A percentile compares a stretch with the other conserved stretches of the same genome.
Conservation (phyloP, 2,329 filamentous ascomycete species). For the Rhinocladiella mackenziei region DNA sequence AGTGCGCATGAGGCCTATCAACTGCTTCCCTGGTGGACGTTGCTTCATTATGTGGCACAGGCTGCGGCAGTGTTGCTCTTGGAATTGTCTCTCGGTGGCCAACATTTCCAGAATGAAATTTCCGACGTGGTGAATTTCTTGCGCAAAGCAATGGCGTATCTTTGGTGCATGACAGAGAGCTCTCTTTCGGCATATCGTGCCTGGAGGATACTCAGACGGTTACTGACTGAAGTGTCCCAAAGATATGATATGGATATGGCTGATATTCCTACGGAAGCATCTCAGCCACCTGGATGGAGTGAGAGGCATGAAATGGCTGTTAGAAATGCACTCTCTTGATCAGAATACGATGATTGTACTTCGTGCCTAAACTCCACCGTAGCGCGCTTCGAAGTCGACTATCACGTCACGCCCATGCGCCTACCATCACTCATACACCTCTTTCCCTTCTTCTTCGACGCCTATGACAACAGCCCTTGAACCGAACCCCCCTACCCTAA, state of each 20-base stretch:
- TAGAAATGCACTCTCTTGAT: slow-evolving; percentile 2
- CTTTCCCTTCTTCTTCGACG: neutral
- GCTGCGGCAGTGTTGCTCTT: slow-evolving; percentile 30
- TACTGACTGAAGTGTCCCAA: slow-evolving; percentile 13
- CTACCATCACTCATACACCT: too few species aligned
- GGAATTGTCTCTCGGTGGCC: slow-evolving; percentile 27
- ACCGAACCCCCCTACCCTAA: too few species aligned
- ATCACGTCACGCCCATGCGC: too few species aligned
- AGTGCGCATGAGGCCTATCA: slow-evolving; percentile 25
- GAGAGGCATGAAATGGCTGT: slow-evolving; percentile 9
- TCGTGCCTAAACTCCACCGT: neutral
- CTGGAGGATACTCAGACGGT: slow-evolving; percentile 21
- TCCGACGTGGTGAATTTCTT: slow-evolving; percentile 24
- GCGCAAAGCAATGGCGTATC: slow-evolving; percentile 30
- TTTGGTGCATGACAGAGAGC: slow-evolving; percentile 19
- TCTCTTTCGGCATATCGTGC: slow-evolving; percentile 20
- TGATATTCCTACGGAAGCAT: slow-evolving; percentile 14
- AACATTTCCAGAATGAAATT: slow-evolving; percentile 25
- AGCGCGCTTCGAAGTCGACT: neutral
- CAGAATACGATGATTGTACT: neutral
- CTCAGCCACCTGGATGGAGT: slow-evolving; percentile 12
- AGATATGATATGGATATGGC: slow-evolving; percentile 4
- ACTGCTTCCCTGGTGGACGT: slow-evolving; percentile 30
- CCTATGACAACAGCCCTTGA: too few species aligned
- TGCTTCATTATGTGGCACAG: slow-evolving; percentile 32